Evolutionary conservation across 371 early-diverging fungal genomes (phyloP).

Genomic region (Mucor saturninus): DNA sequence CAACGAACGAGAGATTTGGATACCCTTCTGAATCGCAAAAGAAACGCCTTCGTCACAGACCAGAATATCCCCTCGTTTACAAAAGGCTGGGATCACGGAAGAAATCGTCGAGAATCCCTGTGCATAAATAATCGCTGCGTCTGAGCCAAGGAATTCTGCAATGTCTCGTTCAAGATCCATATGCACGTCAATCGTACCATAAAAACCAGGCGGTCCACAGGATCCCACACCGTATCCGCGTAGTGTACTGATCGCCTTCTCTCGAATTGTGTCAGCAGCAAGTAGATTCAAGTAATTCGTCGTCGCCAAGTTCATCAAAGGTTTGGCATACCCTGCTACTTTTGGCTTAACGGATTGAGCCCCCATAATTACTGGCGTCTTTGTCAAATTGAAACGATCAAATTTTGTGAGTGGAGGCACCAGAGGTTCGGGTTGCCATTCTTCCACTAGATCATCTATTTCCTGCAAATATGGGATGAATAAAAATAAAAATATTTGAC

Average conservation of each 20-base stretch:
- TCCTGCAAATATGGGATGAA: conserved; percentile 17
- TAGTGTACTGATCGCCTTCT: conserved; percentile 88
- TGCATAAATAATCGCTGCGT: conserved; percentile 96
- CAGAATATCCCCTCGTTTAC: conserved; percentile 96
- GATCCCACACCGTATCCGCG: conserved; percentile 98
- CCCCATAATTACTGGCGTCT: conserved; percentile 77
- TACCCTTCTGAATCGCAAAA: conserved; percentile 92
- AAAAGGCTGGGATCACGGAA: conserved; percentile 97
- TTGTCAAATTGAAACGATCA: conserved; percentile 81
- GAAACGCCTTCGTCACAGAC: conserved; percentile 91
- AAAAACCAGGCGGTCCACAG: conserved; percentile 99
- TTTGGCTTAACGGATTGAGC: conserved; percentile 64
- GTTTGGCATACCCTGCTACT: conserved; percentile 56
- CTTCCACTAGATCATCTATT: conserved; percentile 87
- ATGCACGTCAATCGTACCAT: conserved; percentile 99
- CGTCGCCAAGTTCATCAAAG: conserved; percentile 83
- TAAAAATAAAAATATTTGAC: neutral
- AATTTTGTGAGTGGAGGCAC: conserved; percentile 78
- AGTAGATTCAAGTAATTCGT: conserved; percentile 89
- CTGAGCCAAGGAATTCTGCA: conserved; percentile 88
- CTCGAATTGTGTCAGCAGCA: conserved; percentile 76
- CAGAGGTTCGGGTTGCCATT: conserved; percentile 97
- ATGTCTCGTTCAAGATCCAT: conserved; percentile 94
- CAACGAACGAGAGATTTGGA: conserved; percentile 87
- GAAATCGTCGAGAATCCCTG: conserved; percentile 96